Conservation (phyloP, 2,329 filamentous ascomycete genomes). For the Neonectria hederae region DNA sequence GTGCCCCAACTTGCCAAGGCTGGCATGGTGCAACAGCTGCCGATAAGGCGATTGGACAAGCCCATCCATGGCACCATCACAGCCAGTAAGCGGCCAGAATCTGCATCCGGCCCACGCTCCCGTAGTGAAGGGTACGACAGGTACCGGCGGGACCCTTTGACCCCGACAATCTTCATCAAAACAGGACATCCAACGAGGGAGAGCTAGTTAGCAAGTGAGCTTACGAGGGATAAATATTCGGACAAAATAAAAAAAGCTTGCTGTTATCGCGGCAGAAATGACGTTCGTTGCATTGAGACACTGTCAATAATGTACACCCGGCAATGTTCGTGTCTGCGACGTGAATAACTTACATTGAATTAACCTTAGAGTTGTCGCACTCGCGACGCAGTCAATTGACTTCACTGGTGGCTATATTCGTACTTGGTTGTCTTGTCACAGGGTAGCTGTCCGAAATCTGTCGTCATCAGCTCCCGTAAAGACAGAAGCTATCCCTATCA, state of each 20-base stretch:
- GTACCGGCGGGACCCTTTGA: constrained; percentile 31
- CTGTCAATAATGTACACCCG: constrained; percentile 19
- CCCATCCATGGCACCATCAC: constrained; percentile 8
- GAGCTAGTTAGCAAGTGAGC: constrained; percentile 15
- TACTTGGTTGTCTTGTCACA: neutral
- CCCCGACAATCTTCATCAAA: constrained; percentile 36
- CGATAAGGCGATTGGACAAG: constrained; percentile 43
- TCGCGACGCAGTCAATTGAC: constrained; percentile 22
- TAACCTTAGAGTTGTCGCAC: constrained; percentile 33
- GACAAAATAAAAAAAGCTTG: constrained; percentile 1
- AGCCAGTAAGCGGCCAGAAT: constrained; percentile 33
- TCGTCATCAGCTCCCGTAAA: constrained; percentile 20
- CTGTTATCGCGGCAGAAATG: constrained; percentile 16
- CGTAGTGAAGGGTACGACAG: constrained; percentile 19
- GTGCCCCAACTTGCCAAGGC: constrained; percentile 35
- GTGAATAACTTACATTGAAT: constrained; percentile 28
- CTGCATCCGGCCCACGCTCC: constrained; percentile 19
- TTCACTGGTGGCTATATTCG: constrained; percentile 2
- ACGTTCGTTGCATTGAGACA: constrained; percentile 31
- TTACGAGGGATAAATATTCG: constrained; percentile 21
- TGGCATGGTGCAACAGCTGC: constrained; percentile 38
- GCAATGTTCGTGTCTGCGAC: constrained; percentile 27
- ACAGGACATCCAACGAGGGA: constrained; percentile 32
- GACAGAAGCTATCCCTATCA: constrained; percentile 17
- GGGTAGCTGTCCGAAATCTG: constrained; percentile 3